Base-by-base conservation (phyloP, 257 asterid species). In the Lantana camara region DNA sequence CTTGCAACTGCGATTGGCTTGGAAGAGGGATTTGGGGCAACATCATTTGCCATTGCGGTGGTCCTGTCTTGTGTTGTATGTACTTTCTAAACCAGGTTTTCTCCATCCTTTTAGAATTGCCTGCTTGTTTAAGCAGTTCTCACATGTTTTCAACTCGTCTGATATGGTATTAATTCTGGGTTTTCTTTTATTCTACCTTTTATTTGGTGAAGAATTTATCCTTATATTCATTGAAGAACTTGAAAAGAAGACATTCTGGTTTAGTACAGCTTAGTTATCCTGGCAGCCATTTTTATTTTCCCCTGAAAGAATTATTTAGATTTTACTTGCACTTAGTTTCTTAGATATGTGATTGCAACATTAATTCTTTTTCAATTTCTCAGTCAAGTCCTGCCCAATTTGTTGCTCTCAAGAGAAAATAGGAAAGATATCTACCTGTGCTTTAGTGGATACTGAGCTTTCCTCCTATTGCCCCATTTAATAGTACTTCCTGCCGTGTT, bases 11-110 rank as follows among this genome's bases (percentile, higher is more conserved):
- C 95, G 72, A 81, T 93, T 69, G 94, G 90, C 14, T 52, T 93
- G 76, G 85, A 79, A 64, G 99, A 90, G 44, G 99, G 99, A 57
- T 64, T 76, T 4, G 92, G 90, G 17, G 87, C 80, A 68, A 71
- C 96, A 47, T 75, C 94, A 57, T 93, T 90, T 60, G 95, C 96
- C 19, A 86, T 93, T 66, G 95, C 99, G 0, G 85, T 88, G 65
- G 82, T 90, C 85, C 79, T 93, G 90, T 95, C 99, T 67, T 93
- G 90, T 77, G 91, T 93, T 84, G 99, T 93, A 91, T 77, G 99
- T 93, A 81, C 80, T 86, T 90, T 82, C 80, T 85, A 73, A 80
- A 75, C 88, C 88, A 77, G 91, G 85, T 81, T 76, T 79, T 66
- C 73, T 82, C 69, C 85, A 75, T 77, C n/a, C 77, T 81, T 75